Evolutionary conservation across 2,329 filamentous ascomycete genomes (phyloP).

Genomic region (Alternaria conjuncta): DNA sequence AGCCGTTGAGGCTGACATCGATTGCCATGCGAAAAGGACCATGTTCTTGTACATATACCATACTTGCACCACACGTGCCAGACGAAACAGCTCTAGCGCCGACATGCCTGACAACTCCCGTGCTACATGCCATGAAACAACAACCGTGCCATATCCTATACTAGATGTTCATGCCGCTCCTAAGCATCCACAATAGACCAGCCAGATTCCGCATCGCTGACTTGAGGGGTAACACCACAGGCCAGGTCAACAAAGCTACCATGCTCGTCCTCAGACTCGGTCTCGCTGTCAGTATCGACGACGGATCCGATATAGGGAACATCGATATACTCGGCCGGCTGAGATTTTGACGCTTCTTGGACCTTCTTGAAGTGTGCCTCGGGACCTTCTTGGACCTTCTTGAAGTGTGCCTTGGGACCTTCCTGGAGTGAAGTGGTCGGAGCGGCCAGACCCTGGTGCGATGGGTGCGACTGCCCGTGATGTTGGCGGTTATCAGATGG

Average conservation of each 20-base stretch:
- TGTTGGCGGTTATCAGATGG: background rate
- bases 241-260: slow-evolving; percentile 6
- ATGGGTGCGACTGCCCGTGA: background rate
- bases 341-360: background rate
- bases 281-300: background rate
- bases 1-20: background rate
- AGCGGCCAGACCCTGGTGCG: background rate
- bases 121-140: background rate
- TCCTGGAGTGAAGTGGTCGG: background rate
- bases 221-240: slow-evolving; percentile 5
- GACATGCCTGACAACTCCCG: background rate
- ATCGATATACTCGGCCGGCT: background rate
- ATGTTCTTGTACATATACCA: background rate
- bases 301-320: background rate
- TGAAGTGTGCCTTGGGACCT: background rate
- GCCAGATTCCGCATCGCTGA: slow-evolving; percentile 6
- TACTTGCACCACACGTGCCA: background rate
- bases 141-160: background rate
- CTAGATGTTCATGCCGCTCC: background rate
- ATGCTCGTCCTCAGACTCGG: slow-evolving; percentile 8
- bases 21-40: background rate
- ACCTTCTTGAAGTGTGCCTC: background rate
- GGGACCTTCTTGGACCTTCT: background rate
- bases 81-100: background rate
- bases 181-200: slow-evolving; percentile 14